Base-by-base conservation (phyloP, 805 yeast genomes). In the Yarrowia sp. region DNA sequence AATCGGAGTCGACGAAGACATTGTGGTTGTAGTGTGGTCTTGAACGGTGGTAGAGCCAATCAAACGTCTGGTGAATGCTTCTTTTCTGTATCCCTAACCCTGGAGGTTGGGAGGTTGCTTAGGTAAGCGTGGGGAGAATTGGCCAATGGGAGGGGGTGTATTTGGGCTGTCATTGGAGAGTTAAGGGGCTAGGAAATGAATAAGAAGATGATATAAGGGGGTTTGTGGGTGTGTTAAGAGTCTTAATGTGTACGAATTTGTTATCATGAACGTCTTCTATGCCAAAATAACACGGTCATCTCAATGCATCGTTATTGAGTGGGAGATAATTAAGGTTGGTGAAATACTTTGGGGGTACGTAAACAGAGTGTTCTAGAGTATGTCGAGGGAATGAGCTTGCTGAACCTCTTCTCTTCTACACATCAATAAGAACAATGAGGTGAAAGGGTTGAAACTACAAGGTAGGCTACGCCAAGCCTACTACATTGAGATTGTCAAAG, bases 1-100 rank as follows among this genome's bases (percentile, higher is more conserved):
- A 59, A 59, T 10, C 65, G 65, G 65, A 59, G 65, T 59, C 52
- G 65, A 43, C 65, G 65, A 59, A 59, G 65, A 59, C 65, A 59
- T 59, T 43, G 52, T 59, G 52, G 52, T 43, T 42, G 65, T 59
- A 43, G 65, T 59, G 50, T 43, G 52, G 65, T 59, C 63, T 56
- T 56, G 65, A 45, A 59, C 52, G 42, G 41, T 59, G 65, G 32
- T 59, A n/a, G 65, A 59, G 65, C 65, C 65, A 59, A 59, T 59
- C 65, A 59, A 43, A 59, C 65, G 46, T 41, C 65, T 59, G 49
- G 52, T 59, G 65, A 59, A 59, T 59, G 50, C 45, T 35, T 59
- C 65, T 59, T 59, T 59, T 40, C 52, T 59, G 52, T 16, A 59
- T 56, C 65, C 65, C 65, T 59, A 59, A 59, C 65, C 65, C 65